These are phyloP conservation scores for Saccharum hybrid DNA, from an alignment of 202 grass and related monocot species.

Conservation along the genomic window DNA sequence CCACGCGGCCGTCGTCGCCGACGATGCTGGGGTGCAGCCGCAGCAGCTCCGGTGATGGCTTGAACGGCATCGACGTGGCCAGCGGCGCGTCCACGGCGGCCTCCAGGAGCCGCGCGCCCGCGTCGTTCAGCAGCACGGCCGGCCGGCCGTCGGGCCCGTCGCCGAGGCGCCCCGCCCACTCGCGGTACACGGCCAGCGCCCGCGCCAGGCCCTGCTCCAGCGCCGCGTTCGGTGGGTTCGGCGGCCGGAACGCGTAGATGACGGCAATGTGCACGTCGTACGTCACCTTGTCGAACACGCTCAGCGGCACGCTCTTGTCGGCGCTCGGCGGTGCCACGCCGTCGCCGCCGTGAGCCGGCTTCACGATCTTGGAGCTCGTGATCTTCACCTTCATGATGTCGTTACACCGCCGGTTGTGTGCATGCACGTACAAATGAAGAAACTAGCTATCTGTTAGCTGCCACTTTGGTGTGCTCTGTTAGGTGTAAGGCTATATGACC, in stretches of 20 bases:
- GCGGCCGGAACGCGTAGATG: slow-evolving; percentile 71
- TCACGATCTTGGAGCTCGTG: slow-evolving; percentile 59
- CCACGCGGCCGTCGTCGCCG: slow-evolving; percentile 15
- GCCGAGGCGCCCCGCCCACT: slow-evolving; percentile 53
- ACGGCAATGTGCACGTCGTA: slow-evolving; percentile 58
- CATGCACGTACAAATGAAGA: slow-evolving; percentile 21
- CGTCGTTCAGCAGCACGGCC: slow-evolving; percentile 56
- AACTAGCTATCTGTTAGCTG: neutral
- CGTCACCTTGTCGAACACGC: slow-evolving; percentile 68
- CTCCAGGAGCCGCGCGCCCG: slow-evolving; percentile 57
- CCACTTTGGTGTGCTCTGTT: neutral
- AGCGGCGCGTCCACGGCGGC: slow-evolving; percentile 49
- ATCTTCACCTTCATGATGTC: slow-evolving; percentile 57
- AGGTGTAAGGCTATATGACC: neutral
- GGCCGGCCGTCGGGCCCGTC: slow-evolving; percentile 36
- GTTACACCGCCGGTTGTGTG: neutral
- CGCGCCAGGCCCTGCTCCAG: slow-evolving; percentile 52
- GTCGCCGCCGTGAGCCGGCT: slow-evolving; percentile 39
- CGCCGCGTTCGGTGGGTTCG: slow-evolving; percentile 51
- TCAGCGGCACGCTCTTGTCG: slow-evolving; percentile 40
- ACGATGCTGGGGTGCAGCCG: slow-evolving; percentile 50
- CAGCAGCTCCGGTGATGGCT: slow-evolving; percentile 52
- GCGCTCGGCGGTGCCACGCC: neutral
- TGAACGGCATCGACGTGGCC: slow-evolving; percentile 34
- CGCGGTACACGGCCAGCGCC: slow-evolving; percentile 59